Evolutionary conservation across 176 grass and related monocot genomes (phyloP).

Genomic region (Lolium perenne): DNA sequence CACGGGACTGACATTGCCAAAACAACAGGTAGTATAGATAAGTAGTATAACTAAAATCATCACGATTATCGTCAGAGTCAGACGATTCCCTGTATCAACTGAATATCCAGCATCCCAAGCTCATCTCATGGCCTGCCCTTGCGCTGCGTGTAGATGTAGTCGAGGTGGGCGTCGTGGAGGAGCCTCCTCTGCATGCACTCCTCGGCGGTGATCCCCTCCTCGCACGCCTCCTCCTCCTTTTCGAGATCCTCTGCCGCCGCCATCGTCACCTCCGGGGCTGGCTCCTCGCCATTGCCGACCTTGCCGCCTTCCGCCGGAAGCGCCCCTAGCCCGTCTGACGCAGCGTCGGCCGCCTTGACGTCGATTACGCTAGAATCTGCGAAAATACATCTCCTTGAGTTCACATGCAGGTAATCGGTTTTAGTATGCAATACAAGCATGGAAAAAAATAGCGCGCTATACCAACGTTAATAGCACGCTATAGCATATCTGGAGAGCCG

Average conservation of each 20-base stretch:
- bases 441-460: too few relatives aligned
- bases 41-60: background rate
- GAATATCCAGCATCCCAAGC: background rate
- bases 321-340: background rate
- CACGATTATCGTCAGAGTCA: background rate
- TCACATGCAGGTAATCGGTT: too few relatives aligned
- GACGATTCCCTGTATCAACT: slow-evolving; percentile 24
- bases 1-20: background rate
- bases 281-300: background rate
- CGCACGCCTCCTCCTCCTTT: slow-evolving; percentile 31
- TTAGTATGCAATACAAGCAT: too few relatives aligned
- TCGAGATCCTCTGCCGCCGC: background rate
- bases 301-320: background rate
- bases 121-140: slow-evolving; percentile 52
- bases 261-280: background rate
- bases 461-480: too few relatives aligned
- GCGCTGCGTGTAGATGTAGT: slow-evolving; percentile 85
- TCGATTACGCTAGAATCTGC: background rate
- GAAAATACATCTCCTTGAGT: background rate
- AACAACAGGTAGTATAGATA: slow-evolving; percentile 20
- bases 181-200: slow-evolving; percentile 61
- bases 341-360: background rate
- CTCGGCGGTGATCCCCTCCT: background rate
- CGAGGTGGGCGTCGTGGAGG: slow-evolving; percentile 64
- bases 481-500: too few relatives aligned